Conservation (phyloP, 2,329 filamentous ascomycete species). For the Fulvia fulva region DNA sequence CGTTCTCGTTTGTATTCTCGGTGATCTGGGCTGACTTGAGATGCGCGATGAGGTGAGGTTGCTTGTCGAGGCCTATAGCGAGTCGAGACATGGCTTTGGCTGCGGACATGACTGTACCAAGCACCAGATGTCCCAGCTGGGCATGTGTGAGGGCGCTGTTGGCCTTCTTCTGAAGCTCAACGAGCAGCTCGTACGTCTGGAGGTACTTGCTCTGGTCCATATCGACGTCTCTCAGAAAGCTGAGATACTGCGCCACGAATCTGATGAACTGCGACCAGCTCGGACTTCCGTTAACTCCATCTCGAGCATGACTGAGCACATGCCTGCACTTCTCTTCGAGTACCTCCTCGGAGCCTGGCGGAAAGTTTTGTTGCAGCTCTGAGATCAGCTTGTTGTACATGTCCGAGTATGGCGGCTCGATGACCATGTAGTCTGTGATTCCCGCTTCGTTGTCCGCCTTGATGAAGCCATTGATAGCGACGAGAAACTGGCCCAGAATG, state of each 20-base stretch:
- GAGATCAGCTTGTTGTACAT: slow-evolving; percentile 64
- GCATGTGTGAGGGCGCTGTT: slow-evolving; percentile 77
- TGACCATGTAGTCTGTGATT: slow-evolving; percentile 66
- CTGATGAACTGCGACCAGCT: slow-evolving; percentile 72
- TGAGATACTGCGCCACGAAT: slow-evolving; percentile 77
- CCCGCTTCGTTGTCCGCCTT: slow-evolving; percentile 59
- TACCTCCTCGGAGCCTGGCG: slow-evolving; percentile 45
- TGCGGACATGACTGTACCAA: slow-evolving; percentile 78
- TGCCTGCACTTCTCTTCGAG: slow-evolving; percentile 62
- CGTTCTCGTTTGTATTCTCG: slow-evolving; percentile 59
- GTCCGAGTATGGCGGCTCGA: slow-evolving; percentile 66
- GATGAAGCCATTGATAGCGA: slow-evolving; percentile 59
- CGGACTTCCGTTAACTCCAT: slow-evolving; percentile 60
- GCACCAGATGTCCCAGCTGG: slow-evolving; percentile 73
- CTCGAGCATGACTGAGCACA: slow-evolving; percentile 61
- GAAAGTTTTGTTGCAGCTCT: slow-evolving; percentile 62
- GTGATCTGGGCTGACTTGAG: slow-evolving; percentile 40
- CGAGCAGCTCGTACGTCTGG: slow-evolving; percentile 70
- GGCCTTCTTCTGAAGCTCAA: slow-evolving; percentile 67
- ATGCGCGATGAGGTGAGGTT: slow-evolving; percentile 69
- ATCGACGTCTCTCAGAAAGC: slow-evolving; percentile 77
- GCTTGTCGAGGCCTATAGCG: slow-evolving; percentile 77
- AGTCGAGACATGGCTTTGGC: slow-evolving; percentile 76
- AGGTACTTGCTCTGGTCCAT: slow-evolving; percentile 71
- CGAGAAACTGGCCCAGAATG: slow-evolving; percentile 62